These are phyloP conservation scores for Vaccinium vitisidaea DNA, from an alignment of 148 eudicot species.

Conservation along the genomic window DNA sequence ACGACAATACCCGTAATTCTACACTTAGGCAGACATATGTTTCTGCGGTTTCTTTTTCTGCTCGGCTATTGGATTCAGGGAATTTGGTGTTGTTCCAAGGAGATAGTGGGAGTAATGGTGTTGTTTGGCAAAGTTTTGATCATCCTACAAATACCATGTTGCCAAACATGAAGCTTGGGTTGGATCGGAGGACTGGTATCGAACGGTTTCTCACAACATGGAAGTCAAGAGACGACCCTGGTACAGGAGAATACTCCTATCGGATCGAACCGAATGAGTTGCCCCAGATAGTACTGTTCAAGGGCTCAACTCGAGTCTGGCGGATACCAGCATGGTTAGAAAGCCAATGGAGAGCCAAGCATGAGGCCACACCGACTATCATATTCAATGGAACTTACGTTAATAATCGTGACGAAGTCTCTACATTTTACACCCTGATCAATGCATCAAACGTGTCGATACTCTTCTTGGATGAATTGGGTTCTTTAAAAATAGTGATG, in stretches of 20 bases:
- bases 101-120: neutral
- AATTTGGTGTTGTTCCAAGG: neutral
- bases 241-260: neutral
- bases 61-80: too few species aligned
- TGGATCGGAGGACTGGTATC: neutral
- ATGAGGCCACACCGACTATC: neutral
- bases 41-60: too few species aligned
- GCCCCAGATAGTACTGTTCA: neutral
- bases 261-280: neutral
- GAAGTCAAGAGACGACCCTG: constrained; percentile 8
- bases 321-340: neutral
- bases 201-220: constrained; percentile 5
- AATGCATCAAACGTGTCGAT: neutral
- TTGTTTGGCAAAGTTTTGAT: too few species aligned
- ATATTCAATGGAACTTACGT: neutral
- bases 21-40: too few species aligned
- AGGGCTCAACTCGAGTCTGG: neutral
- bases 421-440: neutral
- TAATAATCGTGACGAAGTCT: neutral
- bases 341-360: too few species aligned
- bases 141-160: neutral
- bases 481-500: neutral
- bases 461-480: neutral
- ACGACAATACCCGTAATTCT: too few species aligned
- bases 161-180: neutral